Conservation (phyloP, 1,139 yeast genomes). For the Groenewaldozyma sp. region DNA sequence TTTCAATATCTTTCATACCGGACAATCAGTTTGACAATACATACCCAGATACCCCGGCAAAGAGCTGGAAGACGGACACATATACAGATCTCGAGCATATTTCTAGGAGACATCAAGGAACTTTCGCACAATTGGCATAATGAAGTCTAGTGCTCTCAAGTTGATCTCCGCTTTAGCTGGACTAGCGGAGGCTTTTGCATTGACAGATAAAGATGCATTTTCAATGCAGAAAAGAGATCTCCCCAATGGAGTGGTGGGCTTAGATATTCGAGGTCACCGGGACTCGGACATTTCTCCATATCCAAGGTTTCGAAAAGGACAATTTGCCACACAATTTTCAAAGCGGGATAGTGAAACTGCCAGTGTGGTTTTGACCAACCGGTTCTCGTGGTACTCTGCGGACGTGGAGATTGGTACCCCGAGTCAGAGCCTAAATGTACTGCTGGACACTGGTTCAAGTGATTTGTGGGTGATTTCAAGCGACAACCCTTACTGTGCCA, state of each 20-base stretch:
- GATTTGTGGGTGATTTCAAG: constrained; percentile 50
- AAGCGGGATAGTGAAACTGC: constrained; percentile 1
- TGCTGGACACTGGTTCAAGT: constrained; percentile 38
- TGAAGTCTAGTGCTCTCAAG: too few species aligned
- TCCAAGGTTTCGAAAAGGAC: background rate
- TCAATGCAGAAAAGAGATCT: background rate
- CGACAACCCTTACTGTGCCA: constrained; percentile 26
- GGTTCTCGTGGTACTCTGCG: constrained; percentile 29
- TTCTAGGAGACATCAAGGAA: too few species aligned
- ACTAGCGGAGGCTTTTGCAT: too few species aligned
- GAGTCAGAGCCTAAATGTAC: constrained; percentile 27
- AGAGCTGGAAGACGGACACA: too few species aligned
- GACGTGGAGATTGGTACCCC: constrained; percentile 33
- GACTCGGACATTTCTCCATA: constrained; percentile 1
- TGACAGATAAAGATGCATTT: too few species aligned
- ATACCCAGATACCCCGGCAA: too few species aligned
- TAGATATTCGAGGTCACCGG: background rate
- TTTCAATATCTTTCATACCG: too few species aligned
- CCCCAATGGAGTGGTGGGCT: background rate
- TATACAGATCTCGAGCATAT: too few species aligned
- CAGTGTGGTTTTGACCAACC: constrained; percentile 14
- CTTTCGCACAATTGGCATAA: too few species aligned
- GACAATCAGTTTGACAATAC: too few species aligned
- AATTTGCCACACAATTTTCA: background rate
- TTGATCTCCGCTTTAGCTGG: too few species aligned